Percentiles rank a stretch among this genome's conserved stretches.
These are phyloP conservation scores for Lactarius vividus DNA, from an alignment of 768 basidiomycete species.

Conservation along the genomic window DNA sequence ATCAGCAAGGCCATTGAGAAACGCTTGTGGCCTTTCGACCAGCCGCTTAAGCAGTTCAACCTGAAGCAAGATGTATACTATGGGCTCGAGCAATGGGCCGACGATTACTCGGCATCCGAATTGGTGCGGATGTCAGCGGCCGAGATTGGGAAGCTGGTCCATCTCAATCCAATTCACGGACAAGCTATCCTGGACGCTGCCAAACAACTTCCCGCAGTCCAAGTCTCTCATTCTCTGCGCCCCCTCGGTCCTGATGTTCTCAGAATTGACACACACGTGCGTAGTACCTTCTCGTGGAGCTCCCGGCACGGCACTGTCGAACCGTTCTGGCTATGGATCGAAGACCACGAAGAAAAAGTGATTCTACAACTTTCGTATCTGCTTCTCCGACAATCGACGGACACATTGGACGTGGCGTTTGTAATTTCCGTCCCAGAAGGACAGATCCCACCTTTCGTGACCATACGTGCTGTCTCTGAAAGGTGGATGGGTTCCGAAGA, in stretches of 20 bases:
- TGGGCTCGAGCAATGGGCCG: conserved; percentile 75
- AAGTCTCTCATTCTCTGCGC: conserved; percentile 64
- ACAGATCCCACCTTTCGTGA: conserved; percentile 60
- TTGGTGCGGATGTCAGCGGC: conserved; percentile 63
- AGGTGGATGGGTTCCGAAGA: conserved; percentile 92
- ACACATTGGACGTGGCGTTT: conserved; percentile 65
- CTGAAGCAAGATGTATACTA: conserved; percentile 77
- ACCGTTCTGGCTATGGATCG: conserved; percentile 96
- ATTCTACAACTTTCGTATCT: conserved; percentile 82
- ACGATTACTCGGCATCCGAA: conserved; percentile 74
- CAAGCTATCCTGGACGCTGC: conserved; percentile 74
- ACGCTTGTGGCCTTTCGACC: conserved; percentile 91
- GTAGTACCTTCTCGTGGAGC: conserved; percentile 78
- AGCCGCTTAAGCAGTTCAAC: conserved; percentile 80
- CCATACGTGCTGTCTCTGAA: conserved; percentile 81
- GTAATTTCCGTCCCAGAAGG: conserved; percentile 68
- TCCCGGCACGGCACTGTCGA: conserved; percentile 72
- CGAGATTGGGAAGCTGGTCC: conserved; percentile 75
- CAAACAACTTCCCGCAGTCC: conserved; percentile 76
- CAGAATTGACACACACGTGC: conserved; percentile 63
- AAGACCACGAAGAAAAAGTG: conserved; percentile 74
- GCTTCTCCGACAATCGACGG: conserved; percentile 64
- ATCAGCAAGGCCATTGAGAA: conserved; percentile 94
- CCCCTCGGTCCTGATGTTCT: conserved; percentile 86
- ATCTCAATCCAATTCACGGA: conserved; percentile 85